Conservation (phyloP, 305 asterid genomes). For the Fraxinus velutina region DNA sequence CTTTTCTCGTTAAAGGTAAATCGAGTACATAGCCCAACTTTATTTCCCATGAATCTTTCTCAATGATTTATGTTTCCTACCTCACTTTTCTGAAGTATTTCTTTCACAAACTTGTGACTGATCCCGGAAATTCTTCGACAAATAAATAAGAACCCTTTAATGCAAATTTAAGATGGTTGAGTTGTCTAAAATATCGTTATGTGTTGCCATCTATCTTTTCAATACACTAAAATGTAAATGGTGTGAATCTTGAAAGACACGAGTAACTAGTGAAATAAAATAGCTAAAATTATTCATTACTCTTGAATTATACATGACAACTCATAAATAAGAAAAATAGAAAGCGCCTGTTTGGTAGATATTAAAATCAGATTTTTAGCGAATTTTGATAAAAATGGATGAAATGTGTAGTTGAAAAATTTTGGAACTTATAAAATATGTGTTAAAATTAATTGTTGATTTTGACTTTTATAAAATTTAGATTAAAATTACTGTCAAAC, state of each 20-base stretch:
- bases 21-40: constrained; percentile 17
- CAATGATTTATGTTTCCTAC: constrained; percentile 4
- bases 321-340: not conserved
- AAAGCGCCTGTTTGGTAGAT: too few species aligned
- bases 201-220: not conserved
- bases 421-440: too few species aligned
- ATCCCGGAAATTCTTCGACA: not conserved
- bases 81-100: not conserved
- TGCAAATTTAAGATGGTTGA: not conserved
- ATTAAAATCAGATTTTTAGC: too few species aligned
- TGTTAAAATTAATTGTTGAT: too few species aligned
- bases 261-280: not conserved
- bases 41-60: constrained; percentile 22
- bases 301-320: not conserved
- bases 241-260: not conserved
- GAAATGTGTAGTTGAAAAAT: too few species aligned
- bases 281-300: not conserved
- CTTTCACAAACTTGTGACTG: not conserved
- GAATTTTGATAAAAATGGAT: too few species aligned
- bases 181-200: not conserved
- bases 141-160: not conserved
- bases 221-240: not conserved
- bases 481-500: too few species aligned
- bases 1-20: constrained; percentile 28
- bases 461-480: too few species aligned